phyloP scores from a whole-genome alignment of 73 alveolate genomes.

The Diophrys appendiculata region DNA sequence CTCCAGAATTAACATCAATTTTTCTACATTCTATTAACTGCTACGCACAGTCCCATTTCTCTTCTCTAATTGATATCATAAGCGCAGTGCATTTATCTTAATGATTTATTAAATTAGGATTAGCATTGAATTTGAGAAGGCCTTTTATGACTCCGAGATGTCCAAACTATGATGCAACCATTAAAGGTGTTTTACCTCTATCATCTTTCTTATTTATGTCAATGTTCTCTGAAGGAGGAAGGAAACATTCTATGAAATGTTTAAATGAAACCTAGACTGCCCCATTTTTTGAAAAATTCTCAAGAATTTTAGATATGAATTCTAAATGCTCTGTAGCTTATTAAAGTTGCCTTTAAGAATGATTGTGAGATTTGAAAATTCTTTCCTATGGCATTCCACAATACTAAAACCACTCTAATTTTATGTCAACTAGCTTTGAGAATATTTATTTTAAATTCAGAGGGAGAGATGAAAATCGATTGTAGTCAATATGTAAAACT shows the following conservation, averaged over 20 bases:
- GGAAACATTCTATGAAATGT: conserved; percentile 52
- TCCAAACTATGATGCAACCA: conserved; percentile 56
- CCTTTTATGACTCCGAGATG: conserved; percentile 62
- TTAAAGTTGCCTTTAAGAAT: conserved; percentile 39
- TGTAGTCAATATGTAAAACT: conserved; percentile 55
- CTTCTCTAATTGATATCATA: conserved; percentile 1
- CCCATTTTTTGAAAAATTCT: conserved; percentile 13
- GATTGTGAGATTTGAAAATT: conserved; percentile 60
- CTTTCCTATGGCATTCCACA: conserved; percentile 55
- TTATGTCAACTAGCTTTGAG: conserved; percentile 48
- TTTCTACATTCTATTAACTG: neutral
- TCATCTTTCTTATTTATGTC: conserved; percentile 27
- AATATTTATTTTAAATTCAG: conserved; percentile 20
- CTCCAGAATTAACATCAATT: conserved; percentile 21
- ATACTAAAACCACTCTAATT: conserved; percentile 66
- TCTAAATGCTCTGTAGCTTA: conserved; percentile 57
- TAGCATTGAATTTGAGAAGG: conserved; percentile 40
- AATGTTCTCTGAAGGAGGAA: conserved; percentile 20
- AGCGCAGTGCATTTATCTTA: conserved; percentile 9
- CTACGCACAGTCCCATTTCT: neutral
- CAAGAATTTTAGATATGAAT: conserved; percentile 19
- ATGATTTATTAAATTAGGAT: conserved; percentile 47
- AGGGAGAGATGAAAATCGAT: conserved; percentile 60
- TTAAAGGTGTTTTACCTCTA: conserved; percentile 53
- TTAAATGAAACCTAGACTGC: conserved; percentile 52